Base-by-base conservation (phyloP, 2,329 filamentous ascomycete species). In the Trichoderma afroharzianum region DNA sequence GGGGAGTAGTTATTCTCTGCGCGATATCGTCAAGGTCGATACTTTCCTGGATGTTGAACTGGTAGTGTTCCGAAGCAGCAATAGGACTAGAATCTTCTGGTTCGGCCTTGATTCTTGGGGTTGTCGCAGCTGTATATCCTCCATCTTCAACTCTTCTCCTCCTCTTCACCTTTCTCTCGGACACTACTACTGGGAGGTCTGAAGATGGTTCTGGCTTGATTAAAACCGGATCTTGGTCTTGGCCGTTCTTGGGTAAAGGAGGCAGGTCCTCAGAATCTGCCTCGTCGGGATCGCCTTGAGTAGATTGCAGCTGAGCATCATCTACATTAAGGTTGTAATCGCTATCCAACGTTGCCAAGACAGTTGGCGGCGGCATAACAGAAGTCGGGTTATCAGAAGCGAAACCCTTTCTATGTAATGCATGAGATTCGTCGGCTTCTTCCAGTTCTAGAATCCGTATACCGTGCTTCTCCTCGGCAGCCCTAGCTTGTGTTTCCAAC, bases 181-280 rank as follows among this genome's bases (percentile, higher is more conserved):
- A 87, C 2, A 89, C 78, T 6, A 90, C 75, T 2, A 88, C 78
- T 0, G 85, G 86, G 2, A 76, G 77, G 71, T 89, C 87, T 0
- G 88, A 90, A 5, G 85, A 87, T 2, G 85, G 84, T 73, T 89
- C 87, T n/a, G 79, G 70, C 74, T 89, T 88, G 28, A 88, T 75
- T 5, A 53, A 39, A 8, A 74, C 72, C 6, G 72, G 24, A 4
- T 66, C 73, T 1, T 50, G 39, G 6, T 72, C n/a, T 8, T 26
- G 70, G 18, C 72, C 66, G 4, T 73, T 50, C 8, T 59, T 9
- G 0, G 75, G 73, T 28, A 79, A 61, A 11, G 74, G 72, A 2
- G 79, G 76, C 9, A 78, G 57, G 4, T 78, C 77, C 12, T 78
- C 73, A 8, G 39, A 33, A 11, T 71, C 68, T 21, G 28, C 39